Evolutionary conservation across 139 green algal species (phyloP), one percentile per base, ranked within the genome.

Genomic region (Chlorokybus atmophyticus): DNA sequence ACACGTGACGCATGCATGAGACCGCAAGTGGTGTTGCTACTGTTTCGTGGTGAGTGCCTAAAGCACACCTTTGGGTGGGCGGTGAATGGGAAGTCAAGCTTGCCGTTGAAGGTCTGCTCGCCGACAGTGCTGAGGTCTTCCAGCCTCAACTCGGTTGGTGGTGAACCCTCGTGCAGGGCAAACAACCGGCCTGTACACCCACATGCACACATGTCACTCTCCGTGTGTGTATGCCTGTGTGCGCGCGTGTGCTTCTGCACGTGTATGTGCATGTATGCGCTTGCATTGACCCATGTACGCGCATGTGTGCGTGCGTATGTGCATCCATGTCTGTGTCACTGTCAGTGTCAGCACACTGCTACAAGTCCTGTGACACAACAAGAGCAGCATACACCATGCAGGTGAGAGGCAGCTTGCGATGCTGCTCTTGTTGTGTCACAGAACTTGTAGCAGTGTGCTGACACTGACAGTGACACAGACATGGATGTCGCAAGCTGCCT

Each of bases 11-110:
- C n/a, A n/a, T n/a, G n/a, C n/a, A n/a, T n/a, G n/a, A n/a, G n/a
- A n/a, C n/a, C n/a, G n/a, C n/a, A n/a, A n/a, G n/a, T n/a, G n/a
- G n/a, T n/a, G n/a, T n/a, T n/a, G n/a, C n/a, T n/a, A n/a, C n/a
- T n/a, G n/a, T n/a, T n/a, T n/a, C n/a, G n/a, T n/a, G n/a, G n/a
- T n/a, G n/a, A n/a, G n/a, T n/a, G n/a, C n/a, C n/a, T n/a, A n/a
- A n/a, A n/a, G n/a, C n/a, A 50, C 14, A 81, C 27, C 70, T 93
- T 93, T 44, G 85, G 83, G 55, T 93, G 85, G 0, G 85, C 84
- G 0, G 84, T 93, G 71, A 88, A 87, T 21, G 63, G 19, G 27
- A 50, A 54, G 38, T 66, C 42, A 14, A 66, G 57, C 50, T 61
- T 3, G 7, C 57, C 57, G 57, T 59, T 47, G 24, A 66, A 60